Conservation (phyloP, 768 basidiomycete species). For the Crepidotus variabilis region DNA sequence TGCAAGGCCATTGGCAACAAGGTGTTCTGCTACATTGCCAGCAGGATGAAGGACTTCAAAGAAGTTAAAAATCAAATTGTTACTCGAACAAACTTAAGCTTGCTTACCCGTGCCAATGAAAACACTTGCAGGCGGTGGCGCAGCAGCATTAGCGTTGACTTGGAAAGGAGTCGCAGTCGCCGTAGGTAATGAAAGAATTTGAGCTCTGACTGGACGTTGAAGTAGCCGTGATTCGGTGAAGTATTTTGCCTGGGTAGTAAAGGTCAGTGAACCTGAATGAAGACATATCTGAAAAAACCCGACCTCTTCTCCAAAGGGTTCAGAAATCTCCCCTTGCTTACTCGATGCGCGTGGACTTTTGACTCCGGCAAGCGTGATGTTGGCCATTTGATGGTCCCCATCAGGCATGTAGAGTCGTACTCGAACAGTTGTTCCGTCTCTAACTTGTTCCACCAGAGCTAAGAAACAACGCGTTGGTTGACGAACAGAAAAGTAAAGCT, state of each 20-base stretch:
- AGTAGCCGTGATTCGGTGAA: conserved; percentile 89
- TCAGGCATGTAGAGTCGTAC: conserved; percentile 85
- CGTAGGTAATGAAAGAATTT: conserved; percentile 76
- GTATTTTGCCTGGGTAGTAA: conserved; percentile 70
- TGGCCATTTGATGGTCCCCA: conserved; percentile 86
- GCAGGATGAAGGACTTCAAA: conserved; percentile 78
- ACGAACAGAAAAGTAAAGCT: neutral
- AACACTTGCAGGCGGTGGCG: conserved; percentile 69
- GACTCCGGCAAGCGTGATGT: conserved; percentile 81
- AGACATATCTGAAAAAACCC: conserved; percentile 17
- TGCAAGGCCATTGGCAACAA: conserved; percentile 82
- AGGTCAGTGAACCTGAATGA: conserved; percentile 7
- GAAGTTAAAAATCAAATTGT: neutral
- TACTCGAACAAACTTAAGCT: neutral
- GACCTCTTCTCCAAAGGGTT: conserved; percentile 89
- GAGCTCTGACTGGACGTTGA: conserved; percentile 73
- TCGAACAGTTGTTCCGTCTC: conserved; percentile 89
- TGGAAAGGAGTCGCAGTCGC: conserved; percentile 81
- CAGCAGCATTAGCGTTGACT: conserved; percentile 42
- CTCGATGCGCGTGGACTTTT: conserved; percentile 67
- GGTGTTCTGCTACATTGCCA: conserved; percentile 90
- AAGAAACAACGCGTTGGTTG: conserved; percentile 6
- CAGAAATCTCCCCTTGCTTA: conserved; percentile 73
- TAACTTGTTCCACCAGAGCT: conserved; percentile 93
- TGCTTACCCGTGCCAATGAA: conserved; percentile 82